Base-by-base conservation (phyloP, 331 rosid genomes). In the Rhamnella rubrinervis region DNA sequence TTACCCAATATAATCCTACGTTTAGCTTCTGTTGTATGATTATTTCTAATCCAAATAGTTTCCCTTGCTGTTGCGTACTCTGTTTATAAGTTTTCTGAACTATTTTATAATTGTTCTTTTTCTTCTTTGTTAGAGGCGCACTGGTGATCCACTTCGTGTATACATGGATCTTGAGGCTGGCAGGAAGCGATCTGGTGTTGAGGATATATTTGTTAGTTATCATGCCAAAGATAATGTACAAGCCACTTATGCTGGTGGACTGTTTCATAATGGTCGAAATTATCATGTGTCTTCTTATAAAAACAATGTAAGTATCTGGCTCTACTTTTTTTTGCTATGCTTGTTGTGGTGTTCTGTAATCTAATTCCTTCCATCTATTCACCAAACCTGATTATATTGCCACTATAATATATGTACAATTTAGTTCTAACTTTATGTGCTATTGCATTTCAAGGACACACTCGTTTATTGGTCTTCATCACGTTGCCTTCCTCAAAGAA, bases 391-490 rank as follows among this genome's bases (percentile, higher is more conserved):
- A 5, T 9, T 15, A 28, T 13, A 17, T 15, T 16, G 51, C 20
- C 18, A 56, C 31, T 26, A 26, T 31, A 31, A 31, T 31, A 18
- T 44, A 6, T 6, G 52, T 16, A 26, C 19, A 61, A 50, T 21
- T 52, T 50, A 37, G 0, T 57, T 28, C 44, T 73, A 66, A 80
- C 77, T 50, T 62, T 13, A 61, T 70, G n/a, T 59, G 31, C 7
- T 56, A 25, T 72, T 63, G 62, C 50, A 35, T 71, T 67, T 82
- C 52, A 56, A 95, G 99, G 96, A 85, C 18, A 72, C 92, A 12
- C 97, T 95, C 31, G 84, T 91, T 41, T 91, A 91, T 73, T 95
- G 99, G 99, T 95, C 99, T 61, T 95, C 99, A 1, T 91, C 99
- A 0, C 88, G 96, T 7, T 91, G 99, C 67, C 93, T 95, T 63